Base-by-base conservation (phyloP, 192 early-diverging fungal genomes). In the Phlyctochytrium planicorne region DNA sequence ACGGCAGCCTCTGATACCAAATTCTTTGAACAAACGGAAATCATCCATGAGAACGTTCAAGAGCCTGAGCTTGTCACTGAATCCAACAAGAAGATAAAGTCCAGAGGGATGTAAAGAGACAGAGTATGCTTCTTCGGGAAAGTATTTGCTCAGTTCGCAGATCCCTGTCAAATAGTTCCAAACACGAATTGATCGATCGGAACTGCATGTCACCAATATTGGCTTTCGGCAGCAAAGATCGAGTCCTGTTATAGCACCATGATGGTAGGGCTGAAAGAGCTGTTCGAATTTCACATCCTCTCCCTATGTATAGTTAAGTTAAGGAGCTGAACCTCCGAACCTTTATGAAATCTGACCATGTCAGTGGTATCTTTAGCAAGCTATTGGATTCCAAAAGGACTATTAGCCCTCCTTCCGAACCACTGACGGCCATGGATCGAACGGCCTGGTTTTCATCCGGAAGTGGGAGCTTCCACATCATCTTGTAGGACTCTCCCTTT, bases 11-110 rank as follows among this genome's bases (percentile, higher is more conserved):
- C 86, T 59, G 4, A 87, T 71, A 10, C 65, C 66, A 59, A 87
- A 77, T 68, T 87, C 86, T 24, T 78, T 67, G 52, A 82, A 77
- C 52, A 73, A 47, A 3, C 82, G 67, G 27, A 87, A 37, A 61
- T 87, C 86, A 60, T 86, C 86, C 52, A 82, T 76, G 29, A 87
- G 52, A n/a, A 87, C 68, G 59, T 78, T 85, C 74, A 79, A 78
- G 6, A 87, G 62, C 20, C 82, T 62, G 37, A 87, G 69, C 68
- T 87, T 87, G 62, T 87, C 86, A 52, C 69, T 67, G 64, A 85
- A 85, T 6, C 83, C 86, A 32, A 81, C 77, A 3, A 87, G 70
- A 0, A 85, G 17, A 36, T 84, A 83, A 27, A 84, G 68, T 12
- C 86, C 86, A 34, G 74, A 78, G 0, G 86, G 86, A 72, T 87